phyloP scores from a whole-genome alignment of 2,329 filamentous ascomycete species.

The Phyllosticta citribraziliensis region DNA sequence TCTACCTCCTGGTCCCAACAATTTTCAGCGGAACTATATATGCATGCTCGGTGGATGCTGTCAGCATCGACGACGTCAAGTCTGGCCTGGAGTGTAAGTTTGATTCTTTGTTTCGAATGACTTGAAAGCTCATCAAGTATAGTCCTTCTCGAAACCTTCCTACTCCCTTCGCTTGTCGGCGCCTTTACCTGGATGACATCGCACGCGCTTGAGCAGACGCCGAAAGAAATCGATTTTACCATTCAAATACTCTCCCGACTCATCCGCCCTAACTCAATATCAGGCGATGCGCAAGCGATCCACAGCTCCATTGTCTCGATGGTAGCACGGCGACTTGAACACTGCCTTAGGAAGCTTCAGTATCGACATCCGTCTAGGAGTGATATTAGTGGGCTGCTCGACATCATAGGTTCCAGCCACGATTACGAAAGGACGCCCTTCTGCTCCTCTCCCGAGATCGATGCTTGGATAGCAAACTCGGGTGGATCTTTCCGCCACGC shows the following conservation, averaged over 20 bases:
- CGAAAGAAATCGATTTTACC: conserved; percentile 55
- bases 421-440: conserved; percentile 51
- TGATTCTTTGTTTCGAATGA: background rate
- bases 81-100: conserved; percentile 63
- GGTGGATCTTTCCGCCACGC: conserved; percentile 48
- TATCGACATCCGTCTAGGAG: conserved; percentile 56
- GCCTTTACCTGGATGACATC: conserved; percentile 63
- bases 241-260: conserved; percentile 65
- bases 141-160: conserved; percentile 70
- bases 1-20: conserved; percentile 68
- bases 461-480: conserved; percentile 52
- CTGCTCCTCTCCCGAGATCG: conserved; percentile 56
- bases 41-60: conserved; percentile 54
- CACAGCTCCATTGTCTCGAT: conserved; percentile 62
- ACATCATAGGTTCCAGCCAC: conserved; percentile 51
- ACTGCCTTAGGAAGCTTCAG: conserved; percentile 57
- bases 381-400: conserved; percentile 59
- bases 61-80: conserved; percentile 62
- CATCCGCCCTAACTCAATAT: conserved; percentile 59
- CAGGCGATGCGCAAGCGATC: conserved; percentile 62
- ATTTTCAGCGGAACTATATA: conserved; percentile 67
- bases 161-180: conserved; percentile 68
- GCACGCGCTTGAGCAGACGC: conserved; percentile 56
- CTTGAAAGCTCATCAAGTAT: background rate
- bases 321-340: conserved; percentile 58